These are phyloP conservation scores for Butyriboletus appendiculatus DNA, from an alignment of 1,284 basidiomycete species.

Conservation along the genomic window DNA sequence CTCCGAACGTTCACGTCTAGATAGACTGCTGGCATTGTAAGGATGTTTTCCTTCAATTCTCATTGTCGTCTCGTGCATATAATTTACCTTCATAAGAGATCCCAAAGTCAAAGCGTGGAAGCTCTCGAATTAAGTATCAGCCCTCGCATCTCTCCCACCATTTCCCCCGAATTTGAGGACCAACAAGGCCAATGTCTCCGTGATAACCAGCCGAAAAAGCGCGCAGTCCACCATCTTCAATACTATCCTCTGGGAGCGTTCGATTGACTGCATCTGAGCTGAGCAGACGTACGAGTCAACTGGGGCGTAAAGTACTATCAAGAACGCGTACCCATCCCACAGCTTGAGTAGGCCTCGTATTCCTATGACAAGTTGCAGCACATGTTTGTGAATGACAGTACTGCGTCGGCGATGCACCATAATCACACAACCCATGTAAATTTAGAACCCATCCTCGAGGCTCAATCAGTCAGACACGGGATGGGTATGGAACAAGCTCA, in stretches of 20 bases:
- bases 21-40: background rate
- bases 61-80: background rate
- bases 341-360: constrained; percentile 68
- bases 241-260: constrained; percentile 37
- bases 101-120: background rate
- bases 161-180: constrained; percentile 45
- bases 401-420: too few species aligned
- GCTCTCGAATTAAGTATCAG: background rate
- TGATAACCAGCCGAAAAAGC: constrained; percentile 74
- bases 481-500: background rate
- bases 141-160: constrained; percentile 46
- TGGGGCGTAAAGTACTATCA: background rate
- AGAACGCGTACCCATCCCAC: constrained; percentile 44
- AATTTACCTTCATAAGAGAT: constrained; percentile 16
- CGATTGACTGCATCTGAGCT: constrained; percentile 71
- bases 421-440: too few species aligned
- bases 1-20: background rate
- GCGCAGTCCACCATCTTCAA: constrained; percentile 76
- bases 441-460: background rate
- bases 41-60: background rate
- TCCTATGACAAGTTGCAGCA: constrained; percentile 52
- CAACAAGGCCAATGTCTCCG: too few species aligned
- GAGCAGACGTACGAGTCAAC: background rate
- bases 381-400: too few species aligned
- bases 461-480: background rate